A percentile compares a stretch with the other conserved stretches of the same genome.
phyloP scores from a whole-genome alignment of 2,329 filamentous ascomycete species.

The Akanthomyces muscarius region DNA sequence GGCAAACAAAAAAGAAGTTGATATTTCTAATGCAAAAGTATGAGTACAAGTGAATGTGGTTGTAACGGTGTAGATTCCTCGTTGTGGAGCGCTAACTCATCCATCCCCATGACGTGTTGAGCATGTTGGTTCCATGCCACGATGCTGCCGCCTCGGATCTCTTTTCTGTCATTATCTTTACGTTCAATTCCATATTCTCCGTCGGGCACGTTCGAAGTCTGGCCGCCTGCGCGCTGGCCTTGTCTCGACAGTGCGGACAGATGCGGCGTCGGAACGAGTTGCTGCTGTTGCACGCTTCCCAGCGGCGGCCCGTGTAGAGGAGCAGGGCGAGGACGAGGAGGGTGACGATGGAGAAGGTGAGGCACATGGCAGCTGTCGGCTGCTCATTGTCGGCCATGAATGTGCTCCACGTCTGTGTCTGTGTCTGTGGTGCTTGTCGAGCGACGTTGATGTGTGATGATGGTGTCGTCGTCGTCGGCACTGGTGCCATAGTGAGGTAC shows the following conservation, averaged over 20 bases:
- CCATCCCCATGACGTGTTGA: slow-evolving; percentile 18
- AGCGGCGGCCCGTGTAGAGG: background rate
- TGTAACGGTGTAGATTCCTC: no score
- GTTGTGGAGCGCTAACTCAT: background rate
- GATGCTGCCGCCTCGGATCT: background rate
- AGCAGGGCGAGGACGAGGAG: slow-evolving; percentile 6
- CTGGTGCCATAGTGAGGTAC: background rate
- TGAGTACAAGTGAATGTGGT: background rate
- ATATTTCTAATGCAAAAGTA: background rate
- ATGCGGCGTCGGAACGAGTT: background rate
- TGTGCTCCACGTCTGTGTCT: background rate
- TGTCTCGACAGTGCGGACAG: slow-evolving; percentile 5
- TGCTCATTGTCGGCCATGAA: background rate
- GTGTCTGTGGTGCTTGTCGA: background rate
- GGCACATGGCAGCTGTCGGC: slow-evolving; percentile 3
- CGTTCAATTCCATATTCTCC: background rate
- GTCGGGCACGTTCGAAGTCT: background rate
- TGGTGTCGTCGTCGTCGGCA: background rate
- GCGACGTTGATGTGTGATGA: background rate
- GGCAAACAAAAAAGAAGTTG: slow-evolving; percentile 1
- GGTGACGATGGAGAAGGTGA: background rate
- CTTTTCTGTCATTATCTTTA: background rate
- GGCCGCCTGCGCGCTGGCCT: background rate
- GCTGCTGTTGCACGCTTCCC: background rate
- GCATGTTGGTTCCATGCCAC: slow-evolving; percentile 17